Evolutionary conservation across 345 rosid species (phyloP), one percentile per base, ranked within the genome.

Genomic region (Syzygium aromaticum): DNA sequence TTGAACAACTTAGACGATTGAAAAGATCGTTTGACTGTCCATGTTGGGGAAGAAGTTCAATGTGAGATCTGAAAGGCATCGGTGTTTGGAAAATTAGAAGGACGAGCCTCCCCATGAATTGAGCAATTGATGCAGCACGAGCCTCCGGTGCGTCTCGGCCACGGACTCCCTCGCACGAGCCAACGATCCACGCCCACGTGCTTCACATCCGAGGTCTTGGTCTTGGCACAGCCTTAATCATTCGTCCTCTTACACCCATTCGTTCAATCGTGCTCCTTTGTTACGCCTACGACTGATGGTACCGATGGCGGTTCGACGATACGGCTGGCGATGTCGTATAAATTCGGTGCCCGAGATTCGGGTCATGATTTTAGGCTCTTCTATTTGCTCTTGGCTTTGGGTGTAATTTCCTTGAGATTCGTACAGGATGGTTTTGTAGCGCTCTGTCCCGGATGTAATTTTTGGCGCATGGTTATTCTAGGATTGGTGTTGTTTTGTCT

Each of bases 401-500:
- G 25, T 54, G 57, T 19, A 21, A 7, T 7, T 19, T 54, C 23
- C 25, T 19, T 6, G 6, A 15, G 17, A 52, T 52, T 54, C 25
- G 25, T 21, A 54, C 2, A 21, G 8, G 10, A 54, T 16, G 57
- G 57, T 11, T 2, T 25, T 12, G 33, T 2, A 12, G 38, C 4
- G 19, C 8, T 13, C 17, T 0, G 0, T 30, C 11, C 6, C 2
- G 21, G 43, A 64, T 8, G 43, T 8, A 17, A 67, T 19, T 16
- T 38, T 16, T 0, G 3, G 3, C 23, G 43, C 2, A 6, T 17
- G 6, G 2, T 28, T 28, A 16, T 13, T 4, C 28, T 14, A 10
- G 3, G 17, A 7, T 61, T 61, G 16, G 8, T 12, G 2, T 61
- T 17, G 0, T 61, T 61, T 13, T 6, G 7, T 6, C 2, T 61